phyloP scores from a whole-genome alignment of 768 basidiomycete genomes.

The Chiua virens region DNA sequence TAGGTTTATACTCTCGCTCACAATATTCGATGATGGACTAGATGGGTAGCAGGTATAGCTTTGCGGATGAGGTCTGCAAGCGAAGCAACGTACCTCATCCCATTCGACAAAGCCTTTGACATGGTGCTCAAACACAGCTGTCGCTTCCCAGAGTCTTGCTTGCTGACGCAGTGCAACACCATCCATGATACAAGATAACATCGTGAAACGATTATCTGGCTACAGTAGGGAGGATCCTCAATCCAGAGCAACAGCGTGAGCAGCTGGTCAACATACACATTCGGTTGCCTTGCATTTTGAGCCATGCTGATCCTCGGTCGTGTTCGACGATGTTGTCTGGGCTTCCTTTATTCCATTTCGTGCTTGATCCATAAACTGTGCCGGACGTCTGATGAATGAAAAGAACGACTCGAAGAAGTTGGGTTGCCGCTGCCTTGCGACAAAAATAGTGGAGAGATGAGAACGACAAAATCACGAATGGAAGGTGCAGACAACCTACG shows the following conservation, averaged over 20 bases:
- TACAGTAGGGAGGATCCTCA: background rate
- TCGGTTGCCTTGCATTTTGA: too few species aligned
- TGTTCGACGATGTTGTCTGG: slow-evolving; percentile 8
- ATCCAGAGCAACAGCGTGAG: slow-evolving; percentile 14
- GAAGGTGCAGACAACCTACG: too few species aligned
- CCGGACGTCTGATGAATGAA: background rate
- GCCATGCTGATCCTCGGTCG: slow-evolving; percentile 6
- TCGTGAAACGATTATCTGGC: background rate
- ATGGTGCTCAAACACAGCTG: too few species aligned
- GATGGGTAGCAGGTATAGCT: too few species aligned
- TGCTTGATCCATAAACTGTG: slow-evolving; percentile 7
- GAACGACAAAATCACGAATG: too few species aligned
- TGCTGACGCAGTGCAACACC: background rate
- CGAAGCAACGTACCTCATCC: too few species aligned
- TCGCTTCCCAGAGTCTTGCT: background rate
- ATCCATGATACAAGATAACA: slow-evolving; percentile 1
- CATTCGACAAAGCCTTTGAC: background rate
- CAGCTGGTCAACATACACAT: background rate
- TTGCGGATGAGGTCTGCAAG: too few species aligned
- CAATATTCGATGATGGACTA: too few species aligned
- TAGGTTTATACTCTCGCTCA: too few species aligned
- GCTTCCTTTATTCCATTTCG: background rate
- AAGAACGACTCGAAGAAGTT: background rate
- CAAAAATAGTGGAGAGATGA: too few species aligned
- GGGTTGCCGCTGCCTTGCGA: too few species aligned